Base-by-base conservation (phyloP, 768 basidiomycete species). In the Boletus tomentosulus region DNA sequence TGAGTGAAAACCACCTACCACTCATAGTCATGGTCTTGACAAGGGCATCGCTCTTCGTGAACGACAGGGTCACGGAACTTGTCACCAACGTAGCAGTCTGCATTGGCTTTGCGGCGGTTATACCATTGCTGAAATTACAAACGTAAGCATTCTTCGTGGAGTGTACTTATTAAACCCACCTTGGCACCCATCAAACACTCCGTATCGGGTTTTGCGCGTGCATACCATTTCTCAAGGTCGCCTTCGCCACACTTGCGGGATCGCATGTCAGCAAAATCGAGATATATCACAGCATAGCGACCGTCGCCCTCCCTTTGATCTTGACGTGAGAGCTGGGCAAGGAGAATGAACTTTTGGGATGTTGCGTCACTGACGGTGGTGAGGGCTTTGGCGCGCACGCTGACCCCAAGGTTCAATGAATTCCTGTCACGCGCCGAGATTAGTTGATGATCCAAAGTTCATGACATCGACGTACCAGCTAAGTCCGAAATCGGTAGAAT, bases 171-270 rank as follows among this genome's bases (percentile, higher is more conserved):
- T 44, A 27, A n/a, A 55, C 78, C 46, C 49, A 90, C 92, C 81
- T 89, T 93, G 65, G 90, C 92, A 1, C 96, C 96, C 92, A 98
- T 95, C 24, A 98, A 71, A 69, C 96, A 98, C 59, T 91, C 81
- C 34, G 77, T 76, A 45, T 78, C 79, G 15, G 72, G 75, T n/a
- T 69, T 74, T 15, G 78, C 74, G 37, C 92, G 76, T 6, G 90
- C 95, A 69, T 88, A 88, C 94, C 94, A 98, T 55, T 69, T 78
- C 71, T 98, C 95, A 57, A 90, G 87, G 66, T 99, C 97, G 8
- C 60, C 55, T 0, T 78, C 73, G 0, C 46, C 68, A 54, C 97
- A 99, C 67, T 97, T 80, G 28, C 82, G 78, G 35, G 80, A 73
- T 46, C 82, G 76, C 8, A 86, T 80, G 6, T 78, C 71, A 1